Base-by-base conservation (phyloP, 23 red algal species). In the Gracilaria domingensis region DNA sequence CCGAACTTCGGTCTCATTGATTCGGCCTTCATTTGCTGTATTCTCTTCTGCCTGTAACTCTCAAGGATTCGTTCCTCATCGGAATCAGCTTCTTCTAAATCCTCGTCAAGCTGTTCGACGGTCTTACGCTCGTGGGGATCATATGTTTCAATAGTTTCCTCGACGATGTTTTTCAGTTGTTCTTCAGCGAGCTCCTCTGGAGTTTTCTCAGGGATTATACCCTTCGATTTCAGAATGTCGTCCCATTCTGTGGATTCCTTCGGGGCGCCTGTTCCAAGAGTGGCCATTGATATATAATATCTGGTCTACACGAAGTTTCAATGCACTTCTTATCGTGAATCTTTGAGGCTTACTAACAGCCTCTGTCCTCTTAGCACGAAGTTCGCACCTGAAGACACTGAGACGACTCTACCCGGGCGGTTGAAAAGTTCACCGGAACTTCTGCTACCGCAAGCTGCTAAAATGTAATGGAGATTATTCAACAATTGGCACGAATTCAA, bases 191-290 rank as follows among this genome's bases (percentile, higher is more conserved):
- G 45, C 60, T 96, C 94, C 44, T 96, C 94, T 1, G 58, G 65
- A 5, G 94, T 77, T 54, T 96, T 96, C 81, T 96, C 94, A 23
- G 94, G 94, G 45, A 96, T 82, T 50, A 96, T 92, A 1, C 94
- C 94, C 64, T 96, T 96, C 47, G 75, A 45, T 40, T 87, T 85
- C 17, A 96, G 75, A 65, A 96, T 96, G 60, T 96, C 94, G 30
- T 96, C 94, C 94, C 94, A 96, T 87, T 96, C 94, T 62, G 94
- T 96, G 34, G 94, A 87, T 80, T 91, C 94, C 50, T 96, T 90
- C 51, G 62, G 53, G 12, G 49, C 79, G 38, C 94, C 94, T 23
- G 94, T 96, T 20, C 94, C 94, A 39, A 96, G 65, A 70, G 94
- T 61, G 23, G 94, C 94, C 94, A 96, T 96, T 2, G 33, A 20